Evolutionary conservation across 352 stramenopile species (phyloP).

Genomic region (Pythium pectinolyticum): DNA sequence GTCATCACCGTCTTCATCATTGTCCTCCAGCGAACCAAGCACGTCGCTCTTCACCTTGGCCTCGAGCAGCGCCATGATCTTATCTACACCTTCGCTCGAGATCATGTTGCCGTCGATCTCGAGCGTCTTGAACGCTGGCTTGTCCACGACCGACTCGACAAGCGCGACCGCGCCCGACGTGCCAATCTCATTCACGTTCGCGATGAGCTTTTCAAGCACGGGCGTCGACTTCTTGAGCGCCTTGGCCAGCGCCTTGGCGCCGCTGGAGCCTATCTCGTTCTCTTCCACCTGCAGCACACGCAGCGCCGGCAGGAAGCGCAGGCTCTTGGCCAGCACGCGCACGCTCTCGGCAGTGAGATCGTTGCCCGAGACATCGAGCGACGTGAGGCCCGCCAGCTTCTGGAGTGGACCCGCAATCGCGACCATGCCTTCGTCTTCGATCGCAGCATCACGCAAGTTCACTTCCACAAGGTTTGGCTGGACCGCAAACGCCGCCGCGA

Average conservation of each 20-base stretch:
- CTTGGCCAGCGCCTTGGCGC: slow-evolving; percentile 69
- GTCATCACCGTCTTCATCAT: slow-evolving; percentile 79
- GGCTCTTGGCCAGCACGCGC: slow-evolving; percentile 40
- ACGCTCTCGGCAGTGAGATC: slow-evolving; percentile 80
- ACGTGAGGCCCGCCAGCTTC: slow-evolving; percentile 42
- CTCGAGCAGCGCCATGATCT: slow-evolving; percentile 52
- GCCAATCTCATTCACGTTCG: slow-evolving; percentile 89
- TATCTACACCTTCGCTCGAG: slow-evolving; percentile 55
- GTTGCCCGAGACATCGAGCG: slow-evolving; percentile 94
- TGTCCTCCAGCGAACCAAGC: slow-evolving; percentile 78
- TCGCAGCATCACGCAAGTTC: slow-evolving; percentile 89
- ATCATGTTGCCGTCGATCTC: slow-evolving; percentile 86
- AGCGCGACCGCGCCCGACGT: slow-evolving; percentile 87
- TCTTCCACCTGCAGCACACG: slow-evolving; percentile 90
- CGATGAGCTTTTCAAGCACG: slow-evolving; percentile 77
- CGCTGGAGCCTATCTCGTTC: slow-evolving; percentile 92
- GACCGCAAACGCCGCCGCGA: slow-evolving; percentile 78
- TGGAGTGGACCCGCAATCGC: slow-evolving; percentile 80
- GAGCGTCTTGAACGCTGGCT: slow-evolving; percentile 52
- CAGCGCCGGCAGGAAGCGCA: slow-evolving; percentile 54
- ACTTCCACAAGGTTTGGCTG: slow-evolving; percentile 79
- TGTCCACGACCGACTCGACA: slow-evolving; percentile 54
- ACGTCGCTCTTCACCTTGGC: slow-evolving; percentile 53
- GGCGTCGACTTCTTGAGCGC: slow-evolving; percentile 54
- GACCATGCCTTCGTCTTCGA: slow-evolving; percentile 89